A percentile compares a stretch with the other conserved stretches of the same genome.
phyloP scores from a whole-genome alignment of 768 basidiomycete species.

The Leccinellum luteum region DNA sequence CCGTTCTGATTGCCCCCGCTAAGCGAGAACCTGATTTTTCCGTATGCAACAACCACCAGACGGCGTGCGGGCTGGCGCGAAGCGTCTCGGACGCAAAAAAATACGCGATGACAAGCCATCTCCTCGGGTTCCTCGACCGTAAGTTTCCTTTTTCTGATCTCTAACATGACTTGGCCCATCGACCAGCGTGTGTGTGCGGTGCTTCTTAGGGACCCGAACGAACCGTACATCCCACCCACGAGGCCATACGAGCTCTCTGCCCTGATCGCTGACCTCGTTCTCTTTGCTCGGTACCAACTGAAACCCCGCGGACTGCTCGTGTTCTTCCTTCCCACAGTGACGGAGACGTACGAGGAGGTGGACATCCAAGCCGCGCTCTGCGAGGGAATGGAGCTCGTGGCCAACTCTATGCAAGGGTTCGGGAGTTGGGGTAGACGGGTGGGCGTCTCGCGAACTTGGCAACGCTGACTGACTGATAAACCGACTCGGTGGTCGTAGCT shows the following conservation, averaged over 20 bases:
- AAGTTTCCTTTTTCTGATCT: slow-evolving; percentile 21
- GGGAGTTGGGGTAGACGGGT: slow-evolving; percentile 94
- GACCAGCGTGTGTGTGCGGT: neutral
- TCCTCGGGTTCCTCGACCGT: slow-evolving; percentile 44
- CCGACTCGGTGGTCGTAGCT: slow-evolving; percentile 49
- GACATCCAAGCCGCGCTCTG: slow-evolving; percentile 79
- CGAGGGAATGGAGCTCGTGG: slow-evolving; percentile 84
- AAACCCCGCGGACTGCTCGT: slow-evolving; percentile 87
- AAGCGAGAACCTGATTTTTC: neutral
- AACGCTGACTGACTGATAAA: neutral
- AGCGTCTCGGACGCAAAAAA: slow-evolving; percentile 71
- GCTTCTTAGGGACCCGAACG: slow-evolving; percentile 38
- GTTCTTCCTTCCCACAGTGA: slow-evolving; percentile 93
- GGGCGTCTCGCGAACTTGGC: slow-evolving; percentile 29
- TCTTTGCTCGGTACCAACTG: slow-evolving; percentile 78
- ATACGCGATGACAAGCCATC: slow-evolving; percentile 27
- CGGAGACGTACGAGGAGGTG: slow-evolving; percentile 84
- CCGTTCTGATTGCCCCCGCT: neutral
- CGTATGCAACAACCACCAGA: slow-evolving; percentile 44
- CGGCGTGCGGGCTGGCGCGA: slow-evolving; percentile 88
- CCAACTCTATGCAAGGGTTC: slow-evolving; percentile 90
- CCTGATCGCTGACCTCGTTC: slow-evolving; percentile 77
- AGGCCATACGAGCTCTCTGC: slow-evolving; percentile 90
- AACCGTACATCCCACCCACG: slow-evolving; percentile 84
- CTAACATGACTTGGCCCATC: neutral